Base-by-base conservation (phyloP, 768 basidiomycete species). In the Lactifluus volemus region DNA sequence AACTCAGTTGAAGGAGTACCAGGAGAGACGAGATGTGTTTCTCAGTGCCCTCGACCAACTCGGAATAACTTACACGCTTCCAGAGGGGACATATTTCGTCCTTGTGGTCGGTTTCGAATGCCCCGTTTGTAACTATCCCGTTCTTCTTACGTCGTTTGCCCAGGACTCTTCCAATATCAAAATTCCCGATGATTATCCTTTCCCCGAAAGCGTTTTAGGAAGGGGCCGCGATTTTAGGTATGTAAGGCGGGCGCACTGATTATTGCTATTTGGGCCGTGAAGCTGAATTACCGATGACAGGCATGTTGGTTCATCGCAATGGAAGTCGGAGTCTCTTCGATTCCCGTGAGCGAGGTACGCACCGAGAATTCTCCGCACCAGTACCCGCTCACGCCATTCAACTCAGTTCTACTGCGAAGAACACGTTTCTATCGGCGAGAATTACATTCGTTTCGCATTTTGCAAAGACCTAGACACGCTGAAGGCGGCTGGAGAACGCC, bases 301-400 rank as follows among this genome's bases (percentile, higher is more conserved):
- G 89, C 88, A n/a, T 87, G 87, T 70, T 98, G 95, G 95, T 96
- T 94, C 77, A 88, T 97, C 65, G 93, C 92, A 2, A 77, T 86
- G 72, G 89, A 94, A 71, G 72, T 96, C 47, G 91, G 92, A 7
- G 93, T 98, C 21, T 95, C 93, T 36, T 85, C 89, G 6, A 97
- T 98, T 62, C 94, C 94, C 12, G 92, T 94, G 61, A 95, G 92
- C 80, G 93, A 96, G 81, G 92, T 92, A 72, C 25, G 61, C 34
- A 49, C 39, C 36, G 68, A 81, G 69, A n/a, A 19, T 55, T 53
- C 54, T 17, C 29, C 42, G 12, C 32, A 49, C 12, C 32, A 5
- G 9, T 47, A 32, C 48, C 15, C 9, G 41, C 41, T 49, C 48
- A 49, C 29, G 17, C 5, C 42, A 53, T 58, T 44, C 55, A 29